These are phyloP conservation scores for Sisymbrium irio DNA, from an alignment of 345 rosid species.

Conservation along the genomic window DNA sequence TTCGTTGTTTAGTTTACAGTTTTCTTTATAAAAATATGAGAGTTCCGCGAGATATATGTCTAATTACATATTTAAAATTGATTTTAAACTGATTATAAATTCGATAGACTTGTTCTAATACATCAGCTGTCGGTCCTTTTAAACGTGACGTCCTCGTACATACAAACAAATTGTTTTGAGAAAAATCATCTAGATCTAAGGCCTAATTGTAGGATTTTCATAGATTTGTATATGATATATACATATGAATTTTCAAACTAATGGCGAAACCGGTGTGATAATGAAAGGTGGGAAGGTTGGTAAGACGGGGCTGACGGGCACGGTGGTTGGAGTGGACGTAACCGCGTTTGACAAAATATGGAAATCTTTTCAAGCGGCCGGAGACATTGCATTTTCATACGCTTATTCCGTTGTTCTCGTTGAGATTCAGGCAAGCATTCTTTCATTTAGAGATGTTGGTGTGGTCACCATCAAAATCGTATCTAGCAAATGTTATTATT, in stretches of 20 bases:
- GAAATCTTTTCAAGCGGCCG: constrained; percentile 71
- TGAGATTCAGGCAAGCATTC: constrained; percentile 63
- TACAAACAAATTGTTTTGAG: background rate
- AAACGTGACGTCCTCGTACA: background rate
- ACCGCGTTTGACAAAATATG: constrained; percentile 69
- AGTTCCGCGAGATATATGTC: background rate
- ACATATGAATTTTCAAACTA: background rate
- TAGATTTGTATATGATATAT: background rate
- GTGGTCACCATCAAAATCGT: background rate
- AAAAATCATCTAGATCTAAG: background rate
- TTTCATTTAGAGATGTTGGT: background rate
- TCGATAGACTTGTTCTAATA: background rate
- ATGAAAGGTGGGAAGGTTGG: constrained; percentile 38
- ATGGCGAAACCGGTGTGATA: background rate
- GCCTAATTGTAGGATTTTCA: background rate
- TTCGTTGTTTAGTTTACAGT: background rate
- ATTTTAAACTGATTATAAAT: background rate
- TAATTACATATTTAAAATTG: background rate
- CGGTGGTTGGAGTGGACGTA: constrained; percentile 60
- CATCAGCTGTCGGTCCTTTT: background rate
- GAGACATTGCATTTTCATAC: constrained; percentile 85
- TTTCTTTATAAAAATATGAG: background rate
- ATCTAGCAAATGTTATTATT: background rate
- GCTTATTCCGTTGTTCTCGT: constrained; percentile 72
- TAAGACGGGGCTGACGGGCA: constrained; percentile 58